Evolutionary conservation across 352 stramenopile genomes (phyloP).

Genomic region (Pythium vanterpoolii): DNA sequence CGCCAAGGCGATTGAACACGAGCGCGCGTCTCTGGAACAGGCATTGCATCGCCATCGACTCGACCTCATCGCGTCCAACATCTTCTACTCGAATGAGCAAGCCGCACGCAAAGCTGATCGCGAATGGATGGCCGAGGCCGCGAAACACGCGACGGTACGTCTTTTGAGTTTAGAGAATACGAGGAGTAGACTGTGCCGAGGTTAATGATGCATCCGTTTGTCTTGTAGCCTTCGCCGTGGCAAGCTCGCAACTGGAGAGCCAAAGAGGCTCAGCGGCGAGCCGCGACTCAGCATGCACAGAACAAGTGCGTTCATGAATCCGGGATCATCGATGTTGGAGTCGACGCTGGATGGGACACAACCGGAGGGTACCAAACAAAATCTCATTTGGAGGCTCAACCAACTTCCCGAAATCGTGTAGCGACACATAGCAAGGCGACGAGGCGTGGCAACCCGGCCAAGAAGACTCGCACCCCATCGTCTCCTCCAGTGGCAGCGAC

Average conservation of each 20-base stretch:
- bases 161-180: neutral
- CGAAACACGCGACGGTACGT: constrained; percentile 18
- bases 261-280: constrained; percentile 22
- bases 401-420: too few relatives aligned
- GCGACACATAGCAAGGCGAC: too few relatives aligned
- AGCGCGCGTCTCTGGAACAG: constrained; percentile 54
- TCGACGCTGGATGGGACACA: too few relatives aligned
- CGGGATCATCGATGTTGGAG: too few relatives aligned
- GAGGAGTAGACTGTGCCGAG: neutral
- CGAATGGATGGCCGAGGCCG: constrained; percentile 22
- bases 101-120: constrained; percentile 18
- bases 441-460: too few relatives aligned
- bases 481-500: neutral
- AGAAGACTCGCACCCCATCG: too few relatives aligned
- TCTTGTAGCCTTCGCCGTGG: constrained; percentile 52
- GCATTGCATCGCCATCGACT: constrained; percentile 56
- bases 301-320: neutral
- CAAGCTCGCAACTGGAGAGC: constrained; percentile 68
- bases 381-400: too few relatives aligned
- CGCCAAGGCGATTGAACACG: constrained; percentile 60
- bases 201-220: neutral
- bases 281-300: neutral
- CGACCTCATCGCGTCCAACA: constrained; percentile 35
- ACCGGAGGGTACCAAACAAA: too few relatives aligned
- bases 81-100: constrained; percentile 19